phyloP scores from a whole-genome alignment of 768 basidiomycete genomes.

The Amanita muscaria region DNA sequence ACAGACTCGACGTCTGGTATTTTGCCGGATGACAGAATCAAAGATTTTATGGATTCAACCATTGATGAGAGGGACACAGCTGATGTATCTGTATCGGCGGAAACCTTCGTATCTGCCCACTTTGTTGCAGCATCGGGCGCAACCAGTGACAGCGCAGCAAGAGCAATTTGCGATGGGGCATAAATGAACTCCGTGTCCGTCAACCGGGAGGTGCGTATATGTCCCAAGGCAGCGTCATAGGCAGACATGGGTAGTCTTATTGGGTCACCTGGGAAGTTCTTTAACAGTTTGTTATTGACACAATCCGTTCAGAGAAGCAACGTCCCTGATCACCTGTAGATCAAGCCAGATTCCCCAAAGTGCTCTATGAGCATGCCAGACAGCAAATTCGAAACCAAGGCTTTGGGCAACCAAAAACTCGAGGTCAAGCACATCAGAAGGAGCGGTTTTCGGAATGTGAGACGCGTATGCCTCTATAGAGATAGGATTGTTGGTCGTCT shows the following conservation, averaged over 20 bases:
- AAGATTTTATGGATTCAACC: constrained; percentile 42
- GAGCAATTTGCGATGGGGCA: constrained; percentile 88
- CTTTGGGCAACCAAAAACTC: constrained; percentile 96
- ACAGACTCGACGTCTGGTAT: constrained; percentile 77
- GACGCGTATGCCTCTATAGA: constrained; percentile 78
- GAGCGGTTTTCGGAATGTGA: constrained; percentile 72
- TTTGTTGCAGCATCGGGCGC: constrained; percentile 47
- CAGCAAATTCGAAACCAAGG: constrained; percentile 87
- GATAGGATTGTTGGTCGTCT: constrained; percentile 94
- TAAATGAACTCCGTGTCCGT: constrained; percentile 91
- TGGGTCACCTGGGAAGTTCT: not conserved
- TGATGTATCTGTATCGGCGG: constrained; percentile 13
- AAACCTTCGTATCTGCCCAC: constrained; percentile 46
- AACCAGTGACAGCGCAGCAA: constrained; percentile 66
- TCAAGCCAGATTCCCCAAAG: constrained; percentile 87
- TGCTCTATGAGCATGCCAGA: constrained; percentile 86
- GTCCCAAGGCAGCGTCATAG: constrained; percentile 57
- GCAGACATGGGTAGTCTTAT: constrained; percentile 16
- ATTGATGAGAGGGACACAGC: constrained; percentile 28
- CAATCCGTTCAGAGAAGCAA: not conserved
- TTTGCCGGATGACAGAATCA: constrained; percentile 47
- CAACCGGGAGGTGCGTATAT: constrained; percentile 72
- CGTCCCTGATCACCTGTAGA: constrained; percentile 51
- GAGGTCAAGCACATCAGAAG: constrained; percentile 83
- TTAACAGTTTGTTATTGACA: not conserved